Evolutionary conservation across 73 alveolate genomes (phyloP).

Genomic region (Symbiodinium natans): DNA sequence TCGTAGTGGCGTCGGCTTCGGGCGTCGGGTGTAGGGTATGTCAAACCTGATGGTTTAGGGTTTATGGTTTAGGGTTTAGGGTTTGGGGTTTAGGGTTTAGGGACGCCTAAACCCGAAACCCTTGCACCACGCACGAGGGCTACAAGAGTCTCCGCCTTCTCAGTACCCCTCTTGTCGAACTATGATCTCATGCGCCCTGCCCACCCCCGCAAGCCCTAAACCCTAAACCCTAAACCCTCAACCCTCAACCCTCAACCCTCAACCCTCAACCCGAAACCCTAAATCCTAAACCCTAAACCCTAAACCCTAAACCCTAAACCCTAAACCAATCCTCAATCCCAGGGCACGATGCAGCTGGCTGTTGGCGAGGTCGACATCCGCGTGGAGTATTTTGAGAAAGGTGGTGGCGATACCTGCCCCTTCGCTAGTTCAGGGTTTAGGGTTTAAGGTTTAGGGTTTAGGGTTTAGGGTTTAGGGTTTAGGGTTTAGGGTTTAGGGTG

Average conservation of each 20-base stretch:
- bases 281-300: background rate
- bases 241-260: background rate
- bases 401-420: background rate
- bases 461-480: background rate
- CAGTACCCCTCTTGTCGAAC: too few relatives aligned
- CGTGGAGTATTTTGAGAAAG: background rate
- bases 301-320: background rate
- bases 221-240: background rate
- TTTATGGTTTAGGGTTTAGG: too few relatives aligned
- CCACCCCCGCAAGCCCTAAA: background rate
- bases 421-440: background rate
- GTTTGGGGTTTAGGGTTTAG: too few relatives aligned
- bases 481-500: too few relatives aligned
- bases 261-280: background rate
- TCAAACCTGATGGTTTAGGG: too few relatives aligned
- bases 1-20: background rate
- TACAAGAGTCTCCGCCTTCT: too few relatives aligned
- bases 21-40: too few relatives aligned
- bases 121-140: too few relatives aligned
- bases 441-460: background rate
- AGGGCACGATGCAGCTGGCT: background rate
- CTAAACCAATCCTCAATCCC: background rate
- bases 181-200: too few relatives aligned
- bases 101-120: too few relatives aligned
- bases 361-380: background rate